Base-by-base conservation (phyloP, 768 basidiomycete genomes). In the Psilocybe cubensis region DNA sequence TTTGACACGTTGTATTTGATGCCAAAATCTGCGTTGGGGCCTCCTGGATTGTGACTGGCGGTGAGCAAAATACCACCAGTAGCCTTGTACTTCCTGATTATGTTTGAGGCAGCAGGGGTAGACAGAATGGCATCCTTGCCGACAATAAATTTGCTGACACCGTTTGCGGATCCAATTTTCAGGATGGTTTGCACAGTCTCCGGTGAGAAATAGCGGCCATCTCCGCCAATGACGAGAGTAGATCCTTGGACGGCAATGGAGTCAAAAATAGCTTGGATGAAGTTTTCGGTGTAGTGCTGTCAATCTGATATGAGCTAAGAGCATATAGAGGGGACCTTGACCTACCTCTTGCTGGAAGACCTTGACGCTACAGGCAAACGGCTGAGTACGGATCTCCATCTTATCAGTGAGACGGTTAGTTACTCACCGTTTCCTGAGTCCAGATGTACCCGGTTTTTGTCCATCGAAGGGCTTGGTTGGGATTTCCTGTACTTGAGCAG, bases 1-100 rank as follows among this genome's bases (percentile, higher is more conserved):
- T 99, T 99, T 35, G 89, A 88, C 46, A 94, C 91, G 74, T 99
- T 99, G 81, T 97, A 99, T 76, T 99, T 98, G 85, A 99, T 98
- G 46, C 97, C 97, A 72, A 98, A 99, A 74, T 99, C 97, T 66
- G 92, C 90, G 69, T 94, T 84, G n/a, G 97, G 97, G 21, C 97
- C 97, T 53, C 97, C 97, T 17, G 97, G 96, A 74, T 99, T 99
- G 81, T 99, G 97, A 59, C 88, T 91, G 17, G 97, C 97, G 4
- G 97, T 99, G 62, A 99, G 81, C 52, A 99, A 82, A 74, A 99
- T 99, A 62, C 97, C 97, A 43, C 97, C 97, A 65, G 92, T 86
- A 3, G 96, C 96, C 74, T 97, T 94, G 80, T 94, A 94, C 66
- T 94, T 94, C 62, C 97, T 82, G 74, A 99, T 99, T 64, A 97